Conservation (phyloP, 805 yeast genomes). For the Spathaspora arborariae region DNA sequence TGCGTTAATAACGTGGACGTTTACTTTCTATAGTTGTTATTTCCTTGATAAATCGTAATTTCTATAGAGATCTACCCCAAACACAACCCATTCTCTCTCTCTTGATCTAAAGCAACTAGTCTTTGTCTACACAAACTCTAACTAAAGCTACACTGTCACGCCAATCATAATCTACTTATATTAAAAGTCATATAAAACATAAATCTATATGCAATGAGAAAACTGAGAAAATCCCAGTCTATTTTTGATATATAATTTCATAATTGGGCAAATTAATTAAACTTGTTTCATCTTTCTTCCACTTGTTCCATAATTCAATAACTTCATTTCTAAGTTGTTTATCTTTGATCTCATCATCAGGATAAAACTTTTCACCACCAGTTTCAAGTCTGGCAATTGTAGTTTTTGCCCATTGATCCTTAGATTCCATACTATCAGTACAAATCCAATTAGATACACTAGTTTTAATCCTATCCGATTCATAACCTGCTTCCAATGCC, state of each 20-base stretch:
- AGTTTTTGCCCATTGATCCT: slow-evolving; percentile 9
- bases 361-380: slow-evolving; percentile 9
- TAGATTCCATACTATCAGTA: slow-evolving; percentile 8
- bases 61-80: too few relatives aligned
- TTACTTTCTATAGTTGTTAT: too few relatives aligned
- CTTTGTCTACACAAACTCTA: too few relatives aligned
- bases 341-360: slow-evolving; percentile 5
- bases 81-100: too few relatives aligned
- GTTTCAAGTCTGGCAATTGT: slow-evolving; percentile 10
- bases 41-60: too few relatives aligned
- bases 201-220: too few relatives aligned
- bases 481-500: slow-evolving; percentile 18
- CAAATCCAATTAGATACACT: slow-evolving; percentile 14
- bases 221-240: too few relatives aligned
- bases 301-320: slow-evolving; percentile 12
- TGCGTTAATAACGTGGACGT: too few relatives aligned
- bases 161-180: too few relatives aligned
- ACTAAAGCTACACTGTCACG: too few relatives aligned
- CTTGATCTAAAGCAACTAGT: too few relatives aligned
- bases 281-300: slow-evolving; percentile 13
- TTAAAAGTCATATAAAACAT: too few relatives aligned
- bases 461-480: slow-evolving; percentile 8
- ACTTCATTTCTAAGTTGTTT: slow-evolving; percentile 7
- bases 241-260: slow-evolving; percentile 15
- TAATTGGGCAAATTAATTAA: slow-evolving; percentile 14